Evolutionary conservation across 2,329 filamentous ascomycete genomes (phyloP).

Genomic region (Aspergillaceae sp.): DNA sequence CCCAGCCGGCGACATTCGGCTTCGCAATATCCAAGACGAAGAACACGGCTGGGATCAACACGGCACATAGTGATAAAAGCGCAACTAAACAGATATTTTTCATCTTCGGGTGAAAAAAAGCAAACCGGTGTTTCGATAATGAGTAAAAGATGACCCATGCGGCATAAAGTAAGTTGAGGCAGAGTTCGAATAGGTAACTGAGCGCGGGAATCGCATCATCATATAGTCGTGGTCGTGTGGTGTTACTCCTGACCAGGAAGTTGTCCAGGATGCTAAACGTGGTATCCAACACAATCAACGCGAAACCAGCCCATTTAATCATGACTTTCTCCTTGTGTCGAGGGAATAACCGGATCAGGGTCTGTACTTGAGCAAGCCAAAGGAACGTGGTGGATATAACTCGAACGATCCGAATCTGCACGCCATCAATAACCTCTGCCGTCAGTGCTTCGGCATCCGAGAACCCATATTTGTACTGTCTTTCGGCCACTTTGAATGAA

Average conservation of each 20-base stretch:
- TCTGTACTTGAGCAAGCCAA: conserved; percentile 96
- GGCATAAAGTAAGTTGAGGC: conserved; percentile 77
- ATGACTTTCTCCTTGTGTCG: conserved; percentile 95
- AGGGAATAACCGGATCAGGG: conserved; percentile 87
- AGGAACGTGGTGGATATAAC: conserved; percentile 93
- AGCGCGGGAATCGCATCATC: conserved; percentile 84
- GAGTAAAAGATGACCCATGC: conserved; percentile 93
- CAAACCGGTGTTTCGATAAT: conserved; percentile 82
- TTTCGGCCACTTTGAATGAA: conserved; percentile 74
- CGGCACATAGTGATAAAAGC: conserved; percentile 66
- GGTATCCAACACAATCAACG: conserved; percentile 80
- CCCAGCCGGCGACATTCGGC: conserved; percentile 80
- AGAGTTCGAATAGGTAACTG: conserved; percentile 82
- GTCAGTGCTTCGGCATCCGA: conserved; percentile 73
- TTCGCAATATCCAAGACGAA: conserved; percentile 86
- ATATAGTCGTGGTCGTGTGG: conserved; percentile 60
- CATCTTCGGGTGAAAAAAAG: conserved; percentile 86
- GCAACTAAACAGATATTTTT: conserved; percentile 79
- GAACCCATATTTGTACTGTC: conserved; percentile 69
- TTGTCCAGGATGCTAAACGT: conserved; percentile 88
- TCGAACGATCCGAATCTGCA: conserved; percentile 80
- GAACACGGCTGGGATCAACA: conserved; percentile 83
- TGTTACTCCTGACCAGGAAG: conserved; percentile 51
- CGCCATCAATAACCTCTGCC: conserved; percentile 68
- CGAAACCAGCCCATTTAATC: conserved; percentile 98